Evolutionary conservation across 441 rosid genomes (phyloP).

Genomic region (Corymbia calophylla): DNA sequence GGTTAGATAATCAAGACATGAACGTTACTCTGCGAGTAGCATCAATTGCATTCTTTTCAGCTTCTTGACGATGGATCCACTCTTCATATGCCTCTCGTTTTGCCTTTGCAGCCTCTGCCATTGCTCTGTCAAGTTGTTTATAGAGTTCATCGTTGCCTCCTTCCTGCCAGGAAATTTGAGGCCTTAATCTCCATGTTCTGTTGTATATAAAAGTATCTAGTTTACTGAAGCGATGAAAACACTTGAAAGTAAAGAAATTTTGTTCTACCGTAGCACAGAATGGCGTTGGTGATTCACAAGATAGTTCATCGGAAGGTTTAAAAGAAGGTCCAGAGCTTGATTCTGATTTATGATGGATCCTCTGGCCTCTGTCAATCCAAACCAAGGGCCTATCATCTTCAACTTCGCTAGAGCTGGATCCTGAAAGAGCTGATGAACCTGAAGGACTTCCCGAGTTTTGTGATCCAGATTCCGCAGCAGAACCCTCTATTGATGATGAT

Average conservation of each 20-base stretch:
- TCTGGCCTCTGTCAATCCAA: neutral
- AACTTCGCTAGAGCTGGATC: neutral
- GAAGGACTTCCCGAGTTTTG: neutral
- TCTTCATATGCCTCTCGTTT: neutral
- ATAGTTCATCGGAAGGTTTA: neutral
- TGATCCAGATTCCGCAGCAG: neutral
- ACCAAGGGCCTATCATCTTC: slow-evolving; percentile 1
- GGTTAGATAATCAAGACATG: neutral
- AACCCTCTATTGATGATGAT: neutral
- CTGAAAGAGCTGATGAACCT: neutral
- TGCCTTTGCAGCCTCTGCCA: slow-evolving; percentile 4
- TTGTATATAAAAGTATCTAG: neutral
- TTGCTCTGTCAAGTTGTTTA: neutral
- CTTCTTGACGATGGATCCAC: neutral
- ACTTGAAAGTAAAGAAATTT: neutral
- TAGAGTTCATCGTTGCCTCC: neutral
- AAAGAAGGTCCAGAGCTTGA: neutral
- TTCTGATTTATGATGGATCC: neutral
- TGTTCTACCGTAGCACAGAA: neutral
- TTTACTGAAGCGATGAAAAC: neutral
- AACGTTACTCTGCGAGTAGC: neutral
- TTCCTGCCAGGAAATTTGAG: neutral
- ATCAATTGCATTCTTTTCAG: neutral
- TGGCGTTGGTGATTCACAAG: neutral
- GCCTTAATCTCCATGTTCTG: neutral